Conservation (phyloP, 2,329 filamentous ascomycete species). For the Metarhizium brunneum region DNA sequence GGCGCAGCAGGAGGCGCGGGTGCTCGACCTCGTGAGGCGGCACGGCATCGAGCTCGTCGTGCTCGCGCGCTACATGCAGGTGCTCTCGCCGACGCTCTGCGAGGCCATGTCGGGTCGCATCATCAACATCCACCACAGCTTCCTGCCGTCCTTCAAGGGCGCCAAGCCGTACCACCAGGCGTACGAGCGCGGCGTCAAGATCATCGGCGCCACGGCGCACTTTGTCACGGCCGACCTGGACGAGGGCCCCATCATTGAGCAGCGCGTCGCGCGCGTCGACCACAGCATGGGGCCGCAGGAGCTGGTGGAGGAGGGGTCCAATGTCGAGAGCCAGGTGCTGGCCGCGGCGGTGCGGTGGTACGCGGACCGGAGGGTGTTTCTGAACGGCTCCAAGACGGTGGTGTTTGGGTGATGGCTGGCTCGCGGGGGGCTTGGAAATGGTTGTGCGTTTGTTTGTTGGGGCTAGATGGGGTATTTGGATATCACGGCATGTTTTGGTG, state of each 20-base stretch:
- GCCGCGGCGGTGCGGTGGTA: constrained; percentile 79
- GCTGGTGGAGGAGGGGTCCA: constrained; percentile 70
- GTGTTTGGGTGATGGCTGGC: constrained; percentile 44
- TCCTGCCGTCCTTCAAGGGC: constrained; percentile 81
- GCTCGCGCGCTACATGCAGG: constrained; percentile 81
- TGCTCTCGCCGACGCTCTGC: constrained; percentile 66
- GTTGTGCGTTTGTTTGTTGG: no score
- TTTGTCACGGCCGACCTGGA: constrained; percentile 80
- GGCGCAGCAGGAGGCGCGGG: constrained; percentile 58
- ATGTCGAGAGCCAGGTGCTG: constrained; percentile 75
- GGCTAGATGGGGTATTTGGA: no score
- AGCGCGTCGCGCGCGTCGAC: constrained; percentile 67
- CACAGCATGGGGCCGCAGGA: constrained; percentile 69
- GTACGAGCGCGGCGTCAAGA: constrained; percentile 79
- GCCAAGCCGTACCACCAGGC: constrained; percentile 85
- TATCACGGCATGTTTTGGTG: no score
- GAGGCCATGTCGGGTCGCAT: constrained; percentile 73
- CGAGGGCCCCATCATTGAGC: constrained; percentile 83
- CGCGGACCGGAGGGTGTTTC: constrained; percentile 66
- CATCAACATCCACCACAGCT: constrained; percentile 88
- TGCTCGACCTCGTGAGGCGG: constrained; percentile 60
- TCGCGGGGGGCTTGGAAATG: neutral
- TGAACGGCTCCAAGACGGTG: constrained; percentile 73
- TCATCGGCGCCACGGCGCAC: constrained; percentile 77
- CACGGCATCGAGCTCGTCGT: constrained; percentile 71